A percentile compares a stretch with the other conserved stretches of the same genome.
phyloP scores from a whole-genome alignment of 768 basidiomycete genomes.

The Mycena filopes region DNA sequence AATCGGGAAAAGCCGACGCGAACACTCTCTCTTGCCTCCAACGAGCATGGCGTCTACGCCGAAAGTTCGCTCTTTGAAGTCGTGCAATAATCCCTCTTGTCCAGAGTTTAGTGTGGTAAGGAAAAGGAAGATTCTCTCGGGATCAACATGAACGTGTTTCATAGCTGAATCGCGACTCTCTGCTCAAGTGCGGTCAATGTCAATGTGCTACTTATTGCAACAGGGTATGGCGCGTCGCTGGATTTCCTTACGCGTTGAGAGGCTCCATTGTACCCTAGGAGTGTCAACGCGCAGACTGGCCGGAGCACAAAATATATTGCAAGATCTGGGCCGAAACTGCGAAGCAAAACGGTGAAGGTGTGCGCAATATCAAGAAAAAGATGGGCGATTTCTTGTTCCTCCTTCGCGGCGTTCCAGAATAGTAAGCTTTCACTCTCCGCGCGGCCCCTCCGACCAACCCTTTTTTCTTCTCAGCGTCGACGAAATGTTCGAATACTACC shows the following conservation, averaged over 20 bases:
- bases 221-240: conserved; percentile 1
- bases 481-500: conserved; percentile 12
- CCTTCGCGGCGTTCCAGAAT: conserved; percentile 16
- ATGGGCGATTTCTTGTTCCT: conserved; percentile 27
- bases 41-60: conserved; percentile 5
- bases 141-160: too few species aligned
- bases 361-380: conserved; percentile 25
- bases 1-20: not conserved
- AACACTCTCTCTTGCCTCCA: too few species aligned
- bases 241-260: not conserved
- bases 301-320: conserved; percentile 25
- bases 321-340: conserved; percentile 14
- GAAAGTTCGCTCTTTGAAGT: conserved; percentile 18
- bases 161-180: not conserved
- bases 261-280: conserved; percentile 19
- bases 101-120: not conserved
- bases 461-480: not conserved
- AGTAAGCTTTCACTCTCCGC: not conserved
- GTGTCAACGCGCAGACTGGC: conserved; percentile 28
- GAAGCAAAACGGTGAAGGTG: conserved; percentile 4
- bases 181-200: conserved; percentile 20
- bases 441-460: too few species aligned
- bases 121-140: too few species aligned
- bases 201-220: conserved; percentile 24
- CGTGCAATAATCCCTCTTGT: conserved; percentile 21